These are phyloP conservation scores for Erigeron canadensis DNA, from an alignment of 129 eudicot genomes.

Conservation along the genomic window DNA sequence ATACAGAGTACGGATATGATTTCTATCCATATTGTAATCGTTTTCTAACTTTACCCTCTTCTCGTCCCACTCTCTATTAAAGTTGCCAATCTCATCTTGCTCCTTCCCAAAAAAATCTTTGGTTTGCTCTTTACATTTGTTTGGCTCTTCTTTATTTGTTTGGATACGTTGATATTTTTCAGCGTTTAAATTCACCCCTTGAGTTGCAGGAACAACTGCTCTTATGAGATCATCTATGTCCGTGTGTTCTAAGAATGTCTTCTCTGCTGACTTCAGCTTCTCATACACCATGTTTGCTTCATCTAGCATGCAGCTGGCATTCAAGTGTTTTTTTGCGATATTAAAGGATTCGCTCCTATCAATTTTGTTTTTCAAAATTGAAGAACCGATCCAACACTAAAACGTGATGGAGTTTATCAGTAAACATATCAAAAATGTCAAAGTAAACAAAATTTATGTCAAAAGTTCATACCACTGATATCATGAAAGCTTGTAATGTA, in stretches of 20 bases:
- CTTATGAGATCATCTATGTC: not conserved
- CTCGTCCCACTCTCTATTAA: slow-evolving; percentile 14
- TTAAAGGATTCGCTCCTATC: slow-evolving; percentile 52
- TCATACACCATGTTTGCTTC: slow-evolving; percentile 49
- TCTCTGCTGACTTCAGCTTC: slow-evolving; percentile 46
- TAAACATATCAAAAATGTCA: not conserved
- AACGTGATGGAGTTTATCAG: slow-evolving; percentile 19
- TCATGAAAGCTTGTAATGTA: slow-evolving; percentile 72
- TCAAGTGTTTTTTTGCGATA: slow-evolving; percentile 53
- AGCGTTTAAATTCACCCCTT: not conserved
- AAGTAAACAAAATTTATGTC: not conserved
- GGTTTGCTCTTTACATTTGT: no score
- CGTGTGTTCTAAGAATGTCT: slow-evolving; percentile 38
- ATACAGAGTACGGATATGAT: slow-evolving; percentile 4
- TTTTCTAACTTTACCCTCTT: slow-evolving; percentile 1
- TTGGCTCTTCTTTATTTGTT: not conserved
- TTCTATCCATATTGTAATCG: slow-evolving; percentile 10
- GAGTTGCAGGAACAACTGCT: not conserved
- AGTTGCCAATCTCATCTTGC: slow-evolving; percentile 7
- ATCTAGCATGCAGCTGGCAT: slow-evolving; percentile 50
- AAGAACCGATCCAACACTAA: slow-evolving; percentile 88
- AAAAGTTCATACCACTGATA: slow-evolving; percentile 67
- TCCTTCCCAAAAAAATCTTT: no score
- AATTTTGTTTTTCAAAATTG: slow-evolving; percentile 48
- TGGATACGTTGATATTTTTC: not conserved